Percentiles rank a stretch among this genome's conserved stretches.
These are phyloP conservation scores for Fagopyrum tataricum DNA, from an alignment of 148 eudicot species.

Conservation along the genomic window DNA sequence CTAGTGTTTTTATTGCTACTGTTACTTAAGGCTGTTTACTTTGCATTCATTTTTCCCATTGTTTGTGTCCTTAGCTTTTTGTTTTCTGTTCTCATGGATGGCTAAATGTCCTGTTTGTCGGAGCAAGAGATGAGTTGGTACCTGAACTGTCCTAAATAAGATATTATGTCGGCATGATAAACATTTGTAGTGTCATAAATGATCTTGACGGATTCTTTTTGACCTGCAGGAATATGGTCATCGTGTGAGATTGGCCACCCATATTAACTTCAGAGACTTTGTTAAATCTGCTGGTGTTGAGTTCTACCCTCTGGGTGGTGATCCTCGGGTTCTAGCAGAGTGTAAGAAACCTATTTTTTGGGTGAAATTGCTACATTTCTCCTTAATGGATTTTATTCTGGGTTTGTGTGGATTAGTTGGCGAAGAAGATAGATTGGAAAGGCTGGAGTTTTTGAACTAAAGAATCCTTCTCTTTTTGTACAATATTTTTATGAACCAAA, in stretches of 20 bases:
- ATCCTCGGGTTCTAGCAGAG: slow-evolving; percentile 79
- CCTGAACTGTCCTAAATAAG: background rate
- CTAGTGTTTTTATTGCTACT: background rate
- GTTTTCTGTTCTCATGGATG: background rate
- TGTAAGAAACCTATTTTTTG: slow-evolving; percentile 39
- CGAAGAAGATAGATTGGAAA: background rate
- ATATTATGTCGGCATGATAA: background rate
- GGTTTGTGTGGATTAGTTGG: background rate
- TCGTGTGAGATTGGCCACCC: slow-evolving; percentile 90
- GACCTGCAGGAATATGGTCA: slow-evolving; percentile 80
- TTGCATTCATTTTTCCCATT: background rate
- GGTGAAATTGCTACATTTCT: background rate
- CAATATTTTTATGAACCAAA: background rate
- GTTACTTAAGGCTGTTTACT: background rate
- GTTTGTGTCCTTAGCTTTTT: background rate
- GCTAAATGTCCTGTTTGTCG: background rate
- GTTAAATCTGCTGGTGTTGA: slow-evolving; percentile 90
- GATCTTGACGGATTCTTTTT: slow-evolving; percentile 11
- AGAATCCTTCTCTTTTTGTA: background rate
- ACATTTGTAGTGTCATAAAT: background rate
- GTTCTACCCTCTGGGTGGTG: slow-evolving; percentile 92
- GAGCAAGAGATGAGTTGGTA: slow-evolving; percentile 9
- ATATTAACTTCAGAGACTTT: slow-evolving; percentile 57
- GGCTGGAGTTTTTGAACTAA: background rate
- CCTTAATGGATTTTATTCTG: background rate